Evolutionary conservation across 306 rosid genomes (phyloP).

Genomic region (Albizia julibrissin): DNA sequence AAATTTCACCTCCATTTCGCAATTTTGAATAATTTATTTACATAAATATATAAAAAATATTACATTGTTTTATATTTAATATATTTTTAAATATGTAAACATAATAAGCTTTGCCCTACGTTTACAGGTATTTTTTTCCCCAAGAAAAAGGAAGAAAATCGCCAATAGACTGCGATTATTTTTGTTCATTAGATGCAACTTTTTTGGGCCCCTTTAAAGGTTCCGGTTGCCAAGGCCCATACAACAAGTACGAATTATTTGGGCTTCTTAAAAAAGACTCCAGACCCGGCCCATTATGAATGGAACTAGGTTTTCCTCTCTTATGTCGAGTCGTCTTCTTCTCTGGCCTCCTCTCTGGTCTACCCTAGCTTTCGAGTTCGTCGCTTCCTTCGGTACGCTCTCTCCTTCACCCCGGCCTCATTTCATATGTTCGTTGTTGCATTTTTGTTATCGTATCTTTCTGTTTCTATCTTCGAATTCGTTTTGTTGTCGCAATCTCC

Average conservation of each 20-base stretch:
- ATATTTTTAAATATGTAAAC: too few relatives aligned
- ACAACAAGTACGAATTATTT: neutral
- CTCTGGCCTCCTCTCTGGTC: neutral
- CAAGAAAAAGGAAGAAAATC: neutral
- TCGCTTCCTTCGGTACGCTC: neutral
- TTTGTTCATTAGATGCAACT: too few relatives aligned
- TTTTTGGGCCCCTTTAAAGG: neutral
- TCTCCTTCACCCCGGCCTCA: neutral
- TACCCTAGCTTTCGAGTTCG: neutral
- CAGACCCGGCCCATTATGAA: neutral
- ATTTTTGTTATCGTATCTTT: neutral
- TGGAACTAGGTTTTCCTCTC: constrained; percentile 3
- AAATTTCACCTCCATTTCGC: neutral
- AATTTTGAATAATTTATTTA: neutral
- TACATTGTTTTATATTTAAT: too few relatives aligned
- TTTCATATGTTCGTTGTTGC: neutral
- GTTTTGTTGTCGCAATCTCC: neutral
- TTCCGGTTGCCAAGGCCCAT: neutral
- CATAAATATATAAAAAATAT: too few relatives aligned
- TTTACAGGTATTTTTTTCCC: neutral
- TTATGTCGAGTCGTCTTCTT: neutral
- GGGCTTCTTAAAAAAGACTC: neutral
- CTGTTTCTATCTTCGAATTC: neutral
- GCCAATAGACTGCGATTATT: neutral
- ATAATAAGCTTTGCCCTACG: neutral